Base-by-base conservation (phyloP, 2,329 filamentous ascomycete genomes). In the Shiraia bambusicola region DNA sequence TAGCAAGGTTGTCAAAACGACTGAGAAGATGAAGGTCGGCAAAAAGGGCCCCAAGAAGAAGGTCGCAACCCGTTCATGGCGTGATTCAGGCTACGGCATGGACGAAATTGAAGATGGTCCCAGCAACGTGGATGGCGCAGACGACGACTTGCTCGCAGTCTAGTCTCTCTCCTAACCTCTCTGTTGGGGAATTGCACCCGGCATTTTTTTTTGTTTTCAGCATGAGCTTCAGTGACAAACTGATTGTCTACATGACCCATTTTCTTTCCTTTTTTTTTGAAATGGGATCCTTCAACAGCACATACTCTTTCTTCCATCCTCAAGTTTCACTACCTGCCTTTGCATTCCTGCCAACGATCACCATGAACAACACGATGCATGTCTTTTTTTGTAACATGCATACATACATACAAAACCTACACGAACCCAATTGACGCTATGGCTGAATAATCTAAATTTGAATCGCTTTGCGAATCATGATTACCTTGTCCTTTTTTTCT, bases 41-140 rank as follows among this genome's bases (percentile, higher is more conserved):
- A 67, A 67, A 52, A 67, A 66, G 52, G 56, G 43, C 24, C 37
- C 50, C 32, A 54, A 50, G 44, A 56, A 57, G 37, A 59, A 56
- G 45, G 42, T 51, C 7, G 32, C 58, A 14, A 59, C 52, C 42
- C 50, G 65, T 24, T 56, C 59, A 33, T 65, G 58, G 48, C 33
- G 39, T 19, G 65, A 67, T 29, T 66, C 62, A 5, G 65, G 65
- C 6, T 61, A 67, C 37, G 62, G 59, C 14, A 52, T 62, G 13
- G 59, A 60, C 14, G 52, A 54, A 34, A 47, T 25, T 19, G 36
- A 38, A 14, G 36, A 31, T 4, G 28, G 25, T 26, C 13, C 39
- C 19, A 22, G 19, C 19, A 36, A 36, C 22, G 26, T 29, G 14
- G 39, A 54, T 17, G 38, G 47, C 2, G 54, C 59, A 31, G 50